These are phyloP conservation scores for Pythium oligandrum DNA, from an alignment of 352 stramenopile species.

Conservation along the genomic window DNA sequence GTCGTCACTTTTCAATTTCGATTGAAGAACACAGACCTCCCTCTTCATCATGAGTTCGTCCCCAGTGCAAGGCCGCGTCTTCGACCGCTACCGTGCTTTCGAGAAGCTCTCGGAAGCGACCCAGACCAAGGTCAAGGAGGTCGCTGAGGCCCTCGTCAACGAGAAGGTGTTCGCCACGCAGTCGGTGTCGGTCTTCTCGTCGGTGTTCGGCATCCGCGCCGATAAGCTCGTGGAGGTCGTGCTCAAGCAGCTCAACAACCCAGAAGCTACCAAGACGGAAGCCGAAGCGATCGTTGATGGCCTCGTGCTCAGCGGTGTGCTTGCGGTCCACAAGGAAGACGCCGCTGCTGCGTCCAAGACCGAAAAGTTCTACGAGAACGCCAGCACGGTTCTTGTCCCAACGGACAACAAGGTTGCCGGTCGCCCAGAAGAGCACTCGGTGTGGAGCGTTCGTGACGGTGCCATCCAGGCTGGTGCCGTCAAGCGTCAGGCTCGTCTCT, in stretches of 20 bases:
- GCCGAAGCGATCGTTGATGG: too few species aligned
- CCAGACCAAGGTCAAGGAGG: slow-evolving; percentile 13
- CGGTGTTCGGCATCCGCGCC: slow-evolving; percentile 16
- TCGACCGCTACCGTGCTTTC: slow-evolving; percentile 15
- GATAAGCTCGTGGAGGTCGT: slow-evolving; percentile 19
- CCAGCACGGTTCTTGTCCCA: too few species aligned
- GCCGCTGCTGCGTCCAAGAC: too few species aligned
- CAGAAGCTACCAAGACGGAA: too few species aligned
- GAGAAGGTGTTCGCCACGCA: slow-evolving; percentile 19
- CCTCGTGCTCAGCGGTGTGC: too few species aligned
- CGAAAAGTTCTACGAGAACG: too few species aligned
- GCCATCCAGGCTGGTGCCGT: slow-evolving; percentile 18
- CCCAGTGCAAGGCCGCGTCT: slow-evolving; percentile 14
- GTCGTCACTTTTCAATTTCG: not conserved
- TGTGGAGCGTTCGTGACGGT: slow-evolving; percentile 16
- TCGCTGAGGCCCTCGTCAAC: slow-evolving; percentile 11
- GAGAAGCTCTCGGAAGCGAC: slow-evolving; percentile 18
- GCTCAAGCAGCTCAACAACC: too few species aligned
- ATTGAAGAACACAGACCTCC: not conserved
- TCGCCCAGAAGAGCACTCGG: not conserved
- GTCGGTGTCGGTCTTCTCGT: slow-evolving; percentile 18
- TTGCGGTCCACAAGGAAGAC: too few species aligned
- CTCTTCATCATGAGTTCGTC: slow-evolving; percentile 4
- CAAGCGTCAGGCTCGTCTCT: slow-evolving; percentile 54
- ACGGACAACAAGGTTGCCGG: too few species aligned